Evolutionary conservation across 1,284 basidiomycete genomes (phyloP), one percentile per base, ranked within the genome.

Genomic region (Ceratobasidium sp.): DNA sequence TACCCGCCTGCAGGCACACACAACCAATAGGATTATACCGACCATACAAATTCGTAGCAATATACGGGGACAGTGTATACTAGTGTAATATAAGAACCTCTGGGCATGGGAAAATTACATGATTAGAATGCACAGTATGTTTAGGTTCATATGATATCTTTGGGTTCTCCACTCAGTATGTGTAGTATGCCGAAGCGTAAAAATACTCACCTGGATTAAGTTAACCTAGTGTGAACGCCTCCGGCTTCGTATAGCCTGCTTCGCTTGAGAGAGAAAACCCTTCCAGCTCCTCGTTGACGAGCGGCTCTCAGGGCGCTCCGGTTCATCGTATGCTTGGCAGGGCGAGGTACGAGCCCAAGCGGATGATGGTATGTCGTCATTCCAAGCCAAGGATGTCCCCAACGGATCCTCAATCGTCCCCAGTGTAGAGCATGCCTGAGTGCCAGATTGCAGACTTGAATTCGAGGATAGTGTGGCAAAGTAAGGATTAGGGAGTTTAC

Each of bases 11-110:
- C 36, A 18, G 40, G 42, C n/a, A 11, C 66, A 5, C 66, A 69
- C 42, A 53, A 69, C 33, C 66, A 56, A 25, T 69, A 69, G 30
- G 54, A 56, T 40, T 42, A 54, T 16, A 54, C 7, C 28, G 14
- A 42, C 11, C 23, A 18, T 61, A 44, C 25, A 40, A 61, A 28
- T 44, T 44, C 38, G 5, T 61, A 44, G 21, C 21, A 61, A 46
- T 54, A 46, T 54, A 54, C 23, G 28, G 28, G 30, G 53, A 16
- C n/a, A 46, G n/a, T 69, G 66, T 69, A 69, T 28, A 69, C 40
- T 69, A 69, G 66, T 69, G 66, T 69, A 69, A 69, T 42, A 69
- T 69, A 69, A 33, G 42, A 56, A 42, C 33, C 14, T 58, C 38
- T 42, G 30, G n/a, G 54, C 30, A 46, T 33, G 8, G n/a, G 21